Base-by-base conservation (phyloP, 2,329 filamentous ascomycete species). In the Trichoderma guizhouense region DNA sequence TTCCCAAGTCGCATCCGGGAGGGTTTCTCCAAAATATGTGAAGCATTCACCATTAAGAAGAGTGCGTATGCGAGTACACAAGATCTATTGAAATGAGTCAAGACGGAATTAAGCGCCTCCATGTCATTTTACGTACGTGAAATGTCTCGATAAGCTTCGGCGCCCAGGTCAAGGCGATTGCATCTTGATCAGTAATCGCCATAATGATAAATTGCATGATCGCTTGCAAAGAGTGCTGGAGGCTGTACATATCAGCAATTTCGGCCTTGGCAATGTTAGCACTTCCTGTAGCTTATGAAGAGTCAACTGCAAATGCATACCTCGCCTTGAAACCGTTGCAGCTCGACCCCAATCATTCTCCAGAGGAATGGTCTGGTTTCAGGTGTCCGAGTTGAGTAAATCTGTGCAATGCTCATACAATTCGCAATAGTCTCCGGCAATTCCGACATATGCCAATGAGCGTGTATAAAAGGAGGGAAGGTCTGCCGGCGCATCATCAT, bases 401-500 rank as follows among this genome's bases (percentile, higher is more conserved):
- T 43, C 9, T 64, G 61, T 6, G 61, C 36, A 12, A 64, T 51
- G 26, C 61, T 64, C 61, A 64, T 64, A 18, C 61, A 64, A 30
- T 47, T 64, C 3, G 36, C 61, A 9, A 64, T 26, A 7, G 61
- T 64, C 15, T 47, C 61, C 2, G 61, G 61, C 39, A 64, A 32
- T 4, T 39, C 43, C 30, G 61, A n/a, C 15, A 64, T 9, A 47
- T 64, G 61, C 61, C 61, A 64, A 12, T 64, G 36, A 30, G 61
- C 36, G 36, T 64, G 61, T 64, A 64, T 64, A 8, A 64, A 64
- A 6, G 61, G 61, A 2, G 61, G 61, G 26, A 64, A 64, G 26
- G 39, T 64, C 61, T 64, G 61, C 28, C 39, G 26, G 36, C 61
- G 61, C 26, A 64, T 30, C 61, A 64, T 64, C 61, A 64, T 64